Percentiles rank a stretch among this genome's conserved stretches.
Evolutionary conservation across 495 filamentous ascomycete genomes (phyloP).

Genomic region (Podospora tetraspora): DNA sequence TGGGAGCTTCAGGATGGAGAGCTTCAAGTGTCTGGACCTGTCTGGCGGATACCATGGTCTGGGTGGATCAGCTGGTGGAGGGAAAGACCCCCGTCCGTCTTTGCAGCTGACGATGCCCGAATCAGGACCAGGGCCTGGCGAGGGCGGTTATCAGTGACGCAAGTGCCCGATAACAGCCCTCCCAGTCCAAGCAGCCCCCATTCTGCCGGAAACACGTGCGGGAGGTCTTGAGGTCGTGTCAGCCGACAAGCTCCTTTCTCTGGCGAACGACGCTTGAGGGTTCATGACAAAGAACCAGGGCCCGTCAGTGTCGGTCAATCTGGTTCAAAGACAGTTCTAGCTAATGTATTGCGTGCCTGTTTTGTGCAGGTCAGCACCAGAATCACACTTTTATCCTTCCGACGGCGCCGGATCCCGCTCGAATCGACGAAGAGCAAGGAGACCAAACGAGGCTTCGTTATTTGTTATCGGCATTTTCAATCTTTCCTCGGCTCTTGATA

Average conservation of each 20-base stretch:
- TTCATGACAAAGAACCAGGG: conserved; percentile 5
- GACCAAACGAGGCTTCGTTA: not conserved
- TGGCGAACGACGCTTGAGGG: not conserved
- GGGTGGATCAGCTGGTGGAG: conserved; percentile 24
- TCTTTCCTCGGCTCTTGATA: not conserved
- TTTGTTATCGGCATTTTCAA: not conserved
- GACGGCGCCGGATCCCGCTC: not conserved
- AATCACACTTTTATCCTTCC: not conserved
- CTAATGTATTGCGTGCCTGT: not conserved
- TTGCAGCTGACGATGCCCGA: not conserved
- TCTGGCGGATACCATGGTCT: conserved; percentile 1
- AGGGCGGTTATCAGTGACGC: conserved; percentile 34
- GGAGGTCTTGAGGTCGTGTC: conserved; percentile 5
- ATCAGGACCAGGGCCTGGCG: not conserved
- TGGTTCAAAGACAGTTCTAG: not conserved
- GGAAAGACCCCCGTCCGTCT: not conserved
- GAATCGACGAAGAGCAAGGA: not conserved
- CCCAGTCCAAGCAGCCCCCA: conserved; percentile 8
- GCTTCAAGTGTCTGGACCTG: not conserved
- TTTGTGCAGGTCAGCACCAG: not conserved
- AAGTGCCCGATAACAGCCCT: conserved; percentile 28
- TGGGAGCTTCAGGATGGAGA: not conserved
- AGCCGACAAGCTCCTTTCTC: conserved; percentile 12
- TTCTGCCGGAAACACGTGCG: conserved; percentile 2
- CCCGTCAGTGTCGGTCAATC: not conserved